phyloP scores from a whole-genome alignment of 768 basidiomycete genomes.

The Suillus cothurnatus region DNA sequence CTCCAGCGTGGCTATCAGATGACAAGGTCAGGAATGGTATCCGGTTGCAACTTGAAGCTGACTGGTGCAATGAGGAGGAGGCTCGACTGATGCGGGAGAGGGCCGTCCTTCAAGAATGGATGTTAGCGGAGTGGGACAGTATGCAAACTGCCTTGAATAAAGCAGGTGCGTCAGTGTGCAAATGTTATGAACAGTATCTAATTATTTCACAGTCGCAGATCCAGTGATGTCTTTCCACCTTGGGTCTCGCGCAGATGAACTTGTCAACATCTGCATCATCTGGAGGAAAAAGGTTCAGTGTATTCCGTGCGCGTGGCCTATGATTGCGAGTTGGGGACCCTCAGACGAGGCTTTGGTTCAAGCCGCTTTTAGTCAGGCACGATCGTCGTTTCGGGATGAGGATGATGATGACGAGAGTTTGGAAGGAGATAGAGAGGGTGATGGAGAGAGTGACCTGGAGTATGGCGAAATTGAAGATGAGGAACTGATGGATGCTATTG shows the following conservation, averaged over 20 bases:
- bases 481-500: constrained; percentile 12
- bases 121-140: constrained; percentile 28
- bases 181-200: background rate
- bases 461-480: constrained; percentile 1
- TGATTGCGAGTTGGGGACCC: constrained; percentile 10
- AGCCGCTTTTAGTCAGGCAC: background rate
- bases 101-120: constrained; percentile 27
- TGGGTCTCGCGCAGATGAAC: background rate
- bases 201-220: background rate
- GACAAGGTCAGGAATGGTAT: constrained; percentile 21
- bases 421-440: background rate
- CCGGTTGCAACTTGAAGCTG: constrained; percentile 18
- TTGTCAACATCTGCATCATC: background rate
- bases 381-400: background rate
- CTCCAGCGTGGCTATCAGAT: constrained; percentile 22
- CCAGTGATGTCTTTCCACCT: constrained; percentile 7
- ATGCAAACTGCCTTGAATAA: background rate
- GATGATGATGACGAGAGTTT: background rate
- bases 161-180: constrained; percentile 10
- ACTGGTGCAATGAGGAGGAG: constrained; percentile 32
- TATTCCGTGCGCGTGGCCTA: constrained; percentile 1
- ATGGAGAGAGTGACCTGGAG: background rate
- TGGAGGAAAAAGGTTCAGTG: constrained; percentile 7
- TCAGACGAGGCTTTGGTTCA: constrained; percentile 3
- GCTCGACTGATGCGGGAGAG: constrained; percentile 19